Conservation (phyloP, 1,139 yeast species). For the Tardiomyces depauwii region DNA sequence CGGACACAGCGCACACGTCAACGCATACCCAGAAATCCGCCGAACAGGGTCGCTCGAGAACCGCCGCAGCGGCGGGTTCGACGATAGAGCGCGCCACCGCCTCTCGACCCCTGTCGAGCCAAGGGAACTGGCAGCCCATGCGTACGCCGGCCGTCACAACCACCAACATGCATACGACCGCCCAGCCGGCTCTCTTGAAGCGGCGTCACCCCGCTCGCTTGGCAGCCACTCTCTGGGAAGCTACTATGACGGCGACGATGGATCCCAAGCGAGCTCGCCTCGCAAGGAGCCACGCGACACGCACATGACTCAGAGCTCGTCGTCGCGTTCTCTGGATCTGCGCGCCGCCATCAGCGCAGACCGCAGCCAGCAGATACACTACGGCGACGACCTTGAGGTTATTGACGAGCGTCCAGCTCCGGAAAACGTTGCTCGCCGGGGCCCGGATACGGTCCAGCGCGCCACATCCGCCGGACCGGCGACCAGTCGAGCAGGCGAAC, state of each 20-base stretch:
- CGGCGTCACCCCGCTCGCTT: not conserved
- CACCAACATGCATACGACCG: too few species aligned
- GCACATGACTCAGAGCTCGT: not conserved
- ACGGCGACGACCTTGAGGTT: slow-evolving; percentile 5
- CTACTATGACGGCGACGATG: not conserved
- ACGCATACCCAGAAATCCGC: not conserved
- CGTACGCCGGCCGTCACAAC: too few species aligned
- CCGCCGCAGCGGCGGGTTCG: not conserved
- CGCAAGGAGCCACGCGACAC: not conserved
- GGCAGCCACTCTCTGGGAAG: not conserved
- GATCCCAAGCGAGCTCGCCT: not conserved
- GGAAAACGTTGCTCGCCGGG: not conserved
- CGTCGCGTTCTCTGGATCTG: not conserved
- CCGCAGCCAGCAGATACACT: not conserved
- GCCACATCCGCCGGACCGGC: not conserved
- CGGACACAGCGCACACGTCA: too few species aligned
- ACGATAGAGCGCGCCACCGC: not conserved
- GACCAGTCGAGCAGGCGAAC: not conserved
- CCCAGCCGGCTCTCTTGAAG: too few species aligned
- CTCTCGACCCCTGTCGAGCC: not conserved
- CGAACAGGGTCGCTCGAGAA: not conserved
- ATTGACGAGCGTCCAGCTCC: slow-evolving; percentile 1
- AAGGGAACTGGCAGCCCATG: not conserved
- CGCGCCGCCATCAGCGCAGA: not conserved
- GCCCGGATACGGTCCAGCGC: not conserved